Conservation (phyloP, 345 rosid genomes). For the Aethionema arabicum region DNA sequence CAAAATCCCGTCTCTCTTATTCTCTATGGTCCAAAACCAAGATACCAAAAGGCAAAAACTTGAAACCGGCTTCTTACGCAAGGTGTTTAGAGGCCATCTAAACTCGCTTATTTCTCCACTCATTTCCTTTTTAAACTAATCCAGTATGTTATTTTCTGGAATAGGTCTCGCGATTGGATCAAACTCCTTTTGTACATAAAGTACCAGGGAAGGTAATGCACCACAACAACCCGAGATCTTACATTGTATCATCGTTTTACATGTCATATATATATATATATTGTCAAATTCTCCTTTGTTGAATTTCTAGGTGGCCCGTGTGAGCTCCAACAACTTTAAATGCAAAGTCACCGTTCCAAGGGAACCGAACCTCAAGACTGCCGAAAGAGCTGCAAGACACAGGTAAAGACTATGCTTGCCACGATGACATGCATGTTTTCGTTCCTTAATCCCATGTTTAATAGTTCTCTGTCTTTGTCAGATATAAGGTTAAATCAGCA, state of each 20-base stretch:
- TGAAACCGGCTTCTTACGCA: conserved; percentile 64
- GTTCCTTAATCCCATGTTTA: not conserved
- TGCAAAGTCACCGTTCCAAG: conserved; percentile 36
- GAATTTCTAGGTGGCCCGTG: conserved; percentile 15
- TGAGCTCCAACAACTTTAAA: not conserved
- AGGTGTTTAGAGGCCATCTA: conserved; percentile 49
- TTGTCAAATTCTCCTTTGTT: not conserved
- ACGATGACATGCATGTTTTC: not conserved
- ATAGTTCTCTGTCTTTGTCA: conserved; percentile 20
- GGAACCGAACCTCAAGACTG: conserved; percentile 37
- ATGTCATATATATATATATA: not conserved
- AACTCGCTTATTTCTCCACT: conserved; percentile 1
- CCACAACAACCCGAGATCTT: not conserved
- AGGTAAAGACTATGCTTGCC: conserved; percentile 18
- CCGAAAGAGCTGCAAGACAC: conserved; percentile 30
- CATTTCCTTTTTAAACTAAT: conserved; percentile 1
- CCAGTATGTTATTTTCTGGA: conserved; percentile 7
- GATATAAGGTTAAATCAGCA: conserved; percentile 36
- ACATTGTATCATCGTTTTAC: conserved; percentile 5
- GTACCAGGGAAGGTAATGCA: conserved; percentile 34
- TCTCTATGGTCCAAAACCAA: conserved; percentile 39
- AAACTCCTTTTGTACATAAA: conserved; percentile 57
- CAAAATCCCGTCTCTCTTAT: conserved; percentile 36
- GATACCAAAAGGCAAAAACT: conserved; percentile 85
- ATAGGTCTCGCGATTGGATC: conserved; percentile 66